A percentile compares a stretch with the other conserved stretches of the same genome.
phyloP scores from a whole-genome alignment of 768 basidiomycete genomes.

The Hypsizygus marmoreus region DNA sequence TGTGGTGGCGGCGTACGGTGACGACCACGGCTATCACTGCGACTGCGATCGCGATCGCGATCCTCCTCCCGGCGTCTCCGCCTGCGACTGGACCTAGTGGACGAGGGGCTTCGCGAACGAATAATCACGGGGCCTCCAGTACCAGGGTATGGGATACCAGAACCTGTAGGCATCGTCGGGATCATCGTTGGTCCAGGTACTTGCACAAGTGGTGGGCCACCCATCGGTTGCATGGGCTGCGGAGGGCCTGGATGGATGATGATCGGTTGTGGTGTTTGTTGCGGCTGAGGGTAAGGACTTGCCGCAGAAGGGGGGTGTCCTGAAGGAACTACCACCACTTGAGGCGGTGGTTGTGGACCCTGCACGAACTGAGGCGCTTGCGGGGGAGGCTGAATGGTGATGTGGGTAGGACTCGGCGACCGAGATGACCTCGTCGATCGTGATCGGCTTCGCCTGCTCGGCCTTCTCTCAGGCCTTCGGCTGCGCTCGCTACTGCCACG shows the following conservation, averaged over 20 bases:
- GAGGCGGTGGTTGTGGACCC: constrained; percentile 4
- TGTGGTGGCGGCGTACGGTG: no score
- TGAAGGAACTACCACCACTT: constrained; percentile 4
- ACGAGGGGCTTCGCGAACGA: neutral
- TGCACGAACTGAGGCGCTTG: neutral
- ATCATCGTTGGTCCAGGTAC: no score
- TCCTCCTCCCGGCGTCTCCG: no score
- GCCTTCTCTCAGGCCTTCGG: neutral
- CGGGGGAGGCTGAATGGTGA: neutral
- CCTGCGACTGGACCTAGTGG: constrained; percentile 6
- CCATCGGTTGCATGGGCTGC: no score
- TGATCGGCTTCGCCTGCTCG: neutral
- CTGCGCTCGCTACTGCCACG: constrained; percentile 1
- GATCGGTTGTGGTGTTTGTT: constrained; percentile 6
- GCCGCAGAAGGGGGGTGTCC: neutral
- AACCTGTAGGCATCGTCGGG: neutral
- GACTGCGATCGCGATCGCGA: neutral
- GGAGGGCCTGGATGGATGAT: constrained; percentile 13
- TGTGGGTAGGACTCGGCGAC: neutral
- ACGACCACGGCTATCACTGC: constrained; percentile 4
- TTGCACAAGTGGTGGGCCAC: no score
- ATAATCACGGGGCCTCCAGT: no score
- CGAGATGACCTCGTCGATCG: neutral
- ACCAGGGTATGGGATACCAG: no score
- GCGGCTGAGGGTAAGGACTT: neutral